Conservation (phyloP, 2,329 filamentous ascomycete species). For the Scleromitrula shiraiana region DNA sequence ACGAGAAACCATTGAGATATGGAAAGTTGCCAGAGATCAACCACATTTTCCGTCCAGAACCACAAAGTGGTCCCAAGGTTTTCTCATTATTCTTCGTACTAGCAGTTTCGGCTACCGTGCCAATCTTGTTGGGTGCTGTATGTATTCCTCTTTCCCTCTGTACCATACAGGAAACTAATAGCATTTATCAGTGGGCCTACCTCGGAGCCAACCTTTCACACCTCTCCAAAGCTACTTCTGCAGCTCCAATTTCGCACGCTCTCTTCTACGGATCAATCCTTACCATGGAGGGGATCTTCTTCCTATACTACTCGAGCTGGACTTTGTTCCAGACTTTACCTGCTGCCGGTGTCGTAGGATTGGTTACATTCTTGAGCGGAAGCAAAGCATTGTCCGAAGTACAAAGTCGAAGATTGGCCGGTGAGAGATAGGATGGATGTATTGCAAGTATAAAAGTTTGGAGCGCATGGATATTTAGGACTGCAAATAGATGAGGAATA, state of each 20-base stretch:
- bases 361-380: constrained; percentile 75
- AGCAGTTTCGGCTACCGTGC: constrained; percentile 65
- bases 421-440: constrained; percentile 20
- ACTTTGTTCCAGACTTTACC: constrained; percentile 86
- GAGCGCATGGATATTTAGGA: neutral
- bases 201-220: constrained; percentile 81
- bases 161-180: constrained; percentile 15
- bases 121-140: constrained; percentile 64
- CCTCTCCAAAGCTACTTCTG: constrained; percentile 62
- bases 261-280: constrained; percentile 83
- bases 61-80: constrained; percentile 70
- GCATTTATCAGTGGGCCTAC: constrained; percentile 56
- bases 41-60: constrained; percentile 79
- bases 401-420: constrained; percentile 75
- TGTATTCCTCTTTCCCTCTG: constrained; percentile 29
- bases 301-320: constrained; percentile 89
- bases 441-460: neutral
- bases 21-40: constrained; percentile 77
- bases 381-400: constrained; percentile 89
- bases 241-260: constrained; percentile 71
- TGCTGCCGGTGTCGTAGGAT: constrained; percentile 57
- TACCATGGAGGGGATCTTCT: constrained; percentile 85
- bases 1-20: constrained; percentile 70
- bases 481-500: neutral
- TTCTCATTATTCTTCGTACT: constrained; percentile 72